phyloP scores from a whole-genome alignment of 306 rosid genomes.

The Acmispon strigosus region DNA sequence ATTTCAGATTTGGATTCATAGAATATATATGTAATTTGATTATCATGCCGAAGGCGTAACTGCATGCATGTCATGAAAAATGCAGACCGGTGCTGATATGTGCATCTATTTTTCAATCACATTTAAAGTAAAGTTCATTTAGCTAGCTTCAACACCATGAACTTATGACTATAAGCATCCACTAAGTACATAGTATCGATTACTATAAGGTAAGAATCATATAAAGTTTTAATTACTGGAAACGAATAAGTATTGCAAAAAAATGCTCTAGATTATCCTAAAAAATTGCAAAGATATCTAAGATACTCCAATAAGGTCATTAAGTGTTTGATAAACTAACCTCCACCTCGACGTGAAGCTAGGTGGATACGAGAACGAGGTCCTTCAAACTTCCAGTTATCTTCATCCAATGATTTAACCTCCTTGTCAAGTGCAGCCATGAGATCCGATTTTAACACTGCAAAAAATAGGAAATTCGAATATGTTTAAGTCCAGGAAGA shows the following conservation, averaged over 20 bases:
- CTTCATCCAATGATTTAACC: constrained; percentile 82
- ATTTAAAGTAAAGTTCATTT: neutral
- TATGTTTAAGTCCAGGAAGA: neutral
- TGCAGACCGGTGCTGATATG: neutral
- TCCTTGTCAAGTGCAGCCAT: constrained; percentile 83
- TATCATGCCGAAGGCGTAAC: neutral
- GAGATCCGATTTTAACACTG: constrained; percentile 67
- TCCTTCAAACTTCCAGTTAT: constrained; percentile 94
- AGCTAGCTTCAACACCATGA: neutral
- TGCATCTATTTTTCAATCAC: neutral
- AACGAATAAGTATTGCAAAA: neutral
- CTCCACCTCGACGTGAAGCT: constrained; percentile 52
- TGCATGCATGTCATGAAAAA: neutral
- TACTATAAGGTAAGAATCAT: constrained; percentile 5
- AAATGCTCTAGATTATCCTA: neutral
- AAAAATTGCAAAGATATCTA: neutral
- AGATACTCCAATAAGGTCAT: neutral
- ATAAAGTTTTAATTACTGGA: neutral
- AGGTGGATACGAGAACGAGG: constrained; percentile 82
- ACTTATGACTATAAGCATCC: neutral
- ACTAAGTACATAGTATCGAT: neutral
- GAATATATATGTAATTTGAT: neutral
- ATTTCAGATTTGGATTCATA: neutral
- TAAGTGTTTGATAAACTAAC: constrained; percentile 20
- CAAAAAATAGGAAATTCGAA: constrained; percentile 12